Evolutionary conservation across 345 rosid species (phyloP).

Genomic region (Melaleuca quinquenervia): DNA sequence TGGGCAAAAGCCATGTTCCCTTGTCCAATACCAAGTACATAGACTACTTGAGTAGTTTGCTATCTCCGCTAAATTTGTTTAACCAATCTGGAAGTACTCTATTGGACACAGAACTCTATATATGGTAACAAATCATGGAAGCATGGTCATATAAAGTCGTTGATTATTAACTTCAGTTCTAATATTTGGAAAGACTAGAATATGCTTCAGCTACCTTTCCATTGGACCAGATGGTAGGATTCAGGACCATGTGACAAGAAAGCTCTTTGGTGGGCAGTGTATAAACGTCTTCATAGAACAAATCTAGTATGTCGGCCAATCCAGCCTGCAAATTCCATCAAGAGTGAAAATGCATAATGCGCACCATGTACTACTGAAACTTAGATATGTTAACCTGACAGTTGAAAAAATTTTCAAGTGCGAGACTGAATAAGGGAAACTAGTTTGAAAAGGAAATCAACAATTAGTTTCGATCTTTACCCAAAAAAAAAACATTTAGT

Average conservation of each 20-base stretch:
- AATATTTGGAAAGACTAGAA: neutral
- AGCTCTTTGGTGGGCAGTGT: constrained; percentile 67
- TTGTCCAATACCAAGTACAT: neutral
- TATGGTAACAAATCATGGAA: neutral
- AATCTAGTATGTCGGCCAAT: constrained; percentile 70
- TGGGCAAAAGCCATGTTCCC: neutral
- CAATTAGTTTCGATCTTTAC: neutral
- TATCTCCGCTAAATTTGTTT: neutral
- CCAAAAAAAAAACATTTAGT: neutral
- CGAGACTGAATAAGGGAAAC: neutral
- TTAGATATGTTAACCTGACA: neutral
- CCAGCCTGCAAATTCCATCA: constrained; percentile 43
- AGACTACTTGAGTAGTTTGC: neutral
- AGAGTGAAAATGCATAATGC: neutral
- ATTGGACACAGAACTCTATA: neutral
- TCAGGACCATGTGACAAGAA: constrained; percentile 25
- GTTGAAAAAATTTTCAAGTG: neutral
- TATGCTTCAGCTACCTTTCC: constrained; percentile 41
- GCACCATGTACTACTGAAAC: neutral
- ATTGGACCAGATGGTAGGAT: constrained; percentile 31
- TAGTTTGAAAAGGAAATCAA: neutral
- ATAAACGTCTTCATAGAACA: constrained; percentile 71
- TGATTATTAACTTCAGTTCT: neutral
- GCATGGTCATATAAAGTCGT: neutral
- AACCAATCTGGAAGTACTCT: neutral